Evolutionary conservation across 345 rosid species (phyloP).

Genomic region (Isatis tinctoria): DNA sequence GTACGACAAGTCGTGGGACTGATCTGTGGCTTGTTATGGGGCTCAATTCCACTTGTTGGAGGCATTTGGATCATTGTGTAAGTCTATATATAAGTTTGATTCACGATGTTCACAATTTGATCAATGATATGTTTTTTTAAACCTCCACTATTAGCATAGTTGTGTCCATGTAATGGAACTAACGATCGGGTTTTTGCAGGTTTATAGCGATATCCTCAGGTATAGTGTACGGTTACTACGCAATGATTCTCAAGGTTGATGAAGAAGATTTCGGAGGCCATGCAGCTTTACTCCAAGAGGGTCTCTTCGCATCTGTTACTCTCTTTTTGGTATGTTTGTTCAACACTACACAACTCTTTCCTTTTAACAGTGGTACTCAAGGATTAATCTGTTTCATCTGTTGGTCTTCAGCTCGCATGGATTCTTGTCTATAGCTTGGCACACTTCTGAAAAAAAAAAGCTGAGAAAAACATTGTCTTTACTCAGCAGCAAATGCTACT

Average conservation of each 20-base stretch:
- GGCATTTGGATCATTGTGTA: slow-evolving; percentile 85
- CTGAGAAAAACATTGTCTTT: neutral
- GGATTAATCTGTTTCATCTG: slow-evolving; percentile 26
- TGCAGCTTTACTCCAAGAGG: slow-evolving; percentile 89
- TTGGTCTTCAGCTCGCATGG: slow-evolving; percentile 79
- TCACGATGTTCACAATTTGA: neutral
- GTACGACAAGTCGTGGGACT: slow-evolving; percentile 81
- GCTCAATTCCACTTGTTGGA: slow-evolving; percentile 81
- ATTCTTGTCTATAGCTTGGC: slow-evolving; percentile 91
- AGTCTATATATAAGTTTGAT: too few species aligned
- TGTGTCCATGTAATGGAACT: neutral
- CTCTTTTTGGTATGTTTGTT: slow-evolving; percentile 70
- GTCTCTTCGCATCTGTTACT: slow-evolving; percentile 82
- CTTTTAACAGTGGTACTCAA: neutral
- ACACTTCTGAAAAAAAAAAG: slow-evolving; percentile 48
- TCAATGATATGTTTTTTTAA: neutral
- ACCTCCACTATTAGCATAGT: neutral
- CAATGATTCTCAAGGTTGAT: slow-evolving; percentile 74
- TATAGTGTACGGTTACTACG: slow-evolving; percentile 75
- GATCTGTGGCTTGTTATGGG: slow-evolving; percentile 79
- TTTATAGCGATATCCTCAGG: slow-evolving; percentile 71
- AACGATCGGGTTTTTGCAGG: slow-evolving; percentile 34
- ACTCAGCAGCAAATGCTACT: slow-evolving; percentile 27
- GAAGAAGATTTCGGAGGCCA: slow-evolving; percentile 98
- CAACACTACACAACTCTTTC: neutral